phyloP scores from a whole-genome alignment of 495 filamentous ascomycete genomes.

The Xylaria telfairii region DNA sequence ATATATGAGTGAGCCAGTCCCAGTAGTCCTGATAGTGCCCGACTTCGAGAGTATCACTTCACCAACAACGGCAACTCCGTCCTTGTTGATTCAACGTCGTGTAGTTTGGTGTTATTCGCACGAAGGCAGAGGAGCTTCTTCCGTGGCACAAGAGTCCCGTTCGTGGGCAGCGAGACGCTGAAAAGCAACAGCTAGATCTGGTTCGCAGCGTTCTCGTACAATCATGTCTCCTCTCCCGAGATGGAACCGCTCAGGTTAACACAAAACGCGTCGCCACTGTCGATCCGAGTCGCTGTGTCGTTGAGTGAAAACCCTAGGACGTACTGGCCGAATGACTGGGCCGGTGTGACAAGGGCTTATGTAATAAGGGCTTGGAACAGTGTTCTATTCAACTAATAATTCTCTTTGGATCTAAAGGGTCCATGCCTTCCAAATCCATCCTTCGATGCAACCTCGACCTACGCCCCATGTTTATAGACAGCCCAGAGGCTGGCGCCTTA shows the following conservation, averaged over 20 bases:
- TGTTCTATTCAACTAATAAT: too few relatives aligned
- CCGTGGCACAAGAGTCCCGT: not conserved
- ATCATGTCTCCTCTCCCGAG: not conserved
- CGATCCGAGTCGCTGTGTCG: not conserved
- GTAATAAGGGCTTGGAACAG: too few relatives aligned
- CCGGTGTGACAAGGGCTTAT: too few relatives aligned
- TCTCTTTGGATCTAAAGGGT: too few relatives aligned
- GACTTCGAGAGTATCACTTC: constrained; percentile 1
- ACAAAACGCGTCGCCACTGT: not conserved
- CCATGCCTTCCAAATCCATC: too few relatives aligned
- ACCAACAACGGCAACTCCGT: constrained; percentile 7
- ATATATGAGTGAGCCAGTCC: not conserved
- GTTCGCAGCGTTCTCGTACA: not conserved
- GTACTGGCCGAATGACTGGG: too few relatives aligned
- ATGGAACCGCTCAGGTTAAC: constrained; percentile 1
- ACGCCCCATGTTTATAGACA: too few relatives aligned
- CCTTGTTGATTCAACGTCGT: not conserved
- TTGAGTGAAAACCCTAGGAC: not conserved
- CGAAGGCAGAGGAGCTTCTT: constrained; percentile 6
- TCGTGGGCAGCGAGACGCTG: not conserved
- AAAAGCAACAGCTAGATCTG: constrained; percentile 1
- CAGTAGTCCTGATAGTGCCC: not conserved
- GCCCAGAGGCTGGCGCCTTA: too few relatives aligned
- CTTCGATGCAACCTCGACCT: too few relatives aligned
- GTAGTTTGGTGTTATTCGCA: constrained; percentile 1